Evolutionary conservation across 495 filamentous ascomycete species (phyloP), one percentile per base, ranked within the genome.

Genomic region (Penicillium samsonianum): DNA sequence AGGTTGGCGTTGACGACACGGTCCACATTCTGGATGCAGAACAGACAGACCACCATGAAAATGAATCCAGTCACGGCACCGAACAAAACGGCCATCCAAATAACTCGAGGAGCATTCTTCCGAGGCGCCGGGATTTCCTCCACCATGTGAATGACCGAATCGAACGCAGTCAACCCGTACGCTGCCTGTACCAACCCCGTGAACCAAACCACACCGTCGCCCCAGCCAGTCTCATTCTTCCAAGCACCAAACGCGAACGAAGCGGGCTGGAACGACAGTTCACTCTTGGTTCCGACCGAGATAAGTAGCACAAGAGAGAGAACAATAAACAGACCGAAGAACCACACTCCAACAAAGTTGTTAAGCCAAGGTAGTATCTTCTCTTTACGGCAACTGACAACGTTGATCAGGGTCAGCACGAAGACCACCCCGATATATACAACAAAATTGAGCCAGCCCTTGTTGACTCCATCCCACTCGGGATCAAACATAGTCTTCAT

Each of bases 31-130:
- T 79, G 86, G 60, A 92, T 89, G 56, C 80, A 79, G 69, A 92
- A 92, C 46, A 89, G 82, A 43, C 91, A 80, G 26, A 88, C 82
- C 28, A 92, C 83, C 64, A 87, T 82, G 69, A 89, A 93, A 64
- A 82, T 78, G 65, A 92, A 89, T 0, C 88, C 86, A n/a, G 73
- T 75, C 25, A 79, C 52, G 11, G 88, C 52, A 86, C 76, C 76
- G 26, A 71, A 70, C 4, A 73, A 55, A 1, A 79, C 73, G 4
- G 75, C 69, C 45, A 78, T 71, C 65, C 70, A 76, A 55, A 79
- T 78, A 3, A 74, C 70, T 3, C 65, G 61, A 0, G 76, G 76
- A 0, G 74, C 75, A 54, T 79, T 78, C 31, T 61, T 66, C 10
- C 74, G 70, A 5, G 76, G 76, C 2, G 67, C 68, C 0, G 76